A percentile compares a stretch with the other conserved stretches of the same genome.
These are phyloP conservation scores for Neonectria hederae DNA, from an alignment of 2,329 filamentous ascomycete genomes.

Conservation along the genomic window DNA sequence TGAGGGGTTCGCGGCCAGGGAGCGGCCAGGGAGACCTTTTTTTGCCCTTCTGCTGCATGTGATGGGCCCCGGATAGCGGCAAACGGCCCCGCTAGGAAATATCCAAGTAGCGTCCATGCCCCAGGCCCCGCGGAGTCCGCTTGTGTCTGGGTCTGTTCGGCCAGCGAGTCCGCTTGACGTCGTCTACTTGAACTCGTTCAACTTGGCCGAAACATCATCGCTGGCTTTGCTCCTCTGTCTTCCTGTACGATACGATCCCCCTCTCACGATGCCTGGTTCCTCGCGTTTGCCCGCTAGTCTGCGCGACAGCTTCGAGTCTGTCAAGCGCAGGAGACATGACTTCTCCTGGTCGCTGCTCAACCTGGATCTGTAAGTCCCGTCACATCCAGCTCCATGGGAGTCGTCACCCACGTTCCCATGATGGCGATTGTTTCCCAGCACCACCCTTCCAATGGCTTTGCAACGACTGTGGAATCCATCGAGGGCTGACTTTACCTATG, in stretches of 20 bases:
- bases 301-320: conserved; percentile 70
- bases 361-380: conserved; percentile 70
- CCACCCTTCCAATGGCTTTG: neutral
- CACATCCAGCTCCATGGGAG: conserved; percentile 1
- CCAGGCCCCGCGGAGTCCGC: conserved; percentile 35
- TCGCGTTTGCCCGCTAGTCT: conserved; percentile 77
- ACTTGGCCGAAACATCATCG: conserved; percentile 18
- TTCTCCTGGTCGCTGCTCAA: conserved; percentile 70
- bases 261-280: conserved; percentile 67
- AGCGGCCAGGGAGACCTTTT: neutral
- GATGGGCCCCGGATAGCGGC: conserved; percentile 33
- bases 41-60: conserved; percentile 35
- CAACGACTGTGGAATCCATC: no score
- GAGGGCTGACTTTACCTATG: neutral
- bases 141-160: neutral
- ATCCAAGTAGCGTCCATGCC: conserved; percentile 45
- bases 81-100: conserved; percentile 42
- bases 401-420: neutral
- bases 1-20: neutral
- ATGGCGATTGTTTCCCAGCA: neutral
- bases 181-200: conserved; percentile 28
- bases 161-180: conserved; percentile 22
- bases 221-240: conserved; percentile 9
- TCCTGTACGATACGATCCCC: neutral
- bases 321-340: conserved; percentile 65